These are phyloP conservation scores for Lyophyllum semitale DNA, from an alignment of 768 basidiomycete species.

Conservation along the genomic window DNA sequence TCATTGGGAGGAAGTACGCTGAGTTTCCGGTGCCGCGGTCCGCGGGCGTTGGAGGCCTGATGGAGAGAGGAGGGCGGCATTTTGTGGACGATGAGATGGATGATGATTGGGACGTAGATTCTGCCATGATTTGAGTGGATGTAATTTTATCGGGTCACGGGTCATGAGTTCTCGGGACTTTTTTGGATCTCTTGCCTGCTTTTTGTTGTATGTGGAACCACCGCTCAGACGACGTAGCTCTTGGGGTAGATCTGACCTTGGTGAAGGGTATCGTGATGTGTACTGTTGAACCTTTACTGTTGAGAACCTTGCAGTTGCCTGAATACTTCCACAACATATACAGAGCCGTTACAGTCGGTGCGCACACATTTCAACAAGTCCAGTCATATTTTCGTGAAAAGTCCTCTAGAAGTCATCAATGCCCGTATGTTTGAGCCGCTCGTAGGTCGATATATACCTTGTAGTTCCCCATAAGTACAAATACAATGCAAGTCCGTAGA, in stretches of 20 bases:
- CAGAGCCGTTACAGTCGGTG: too few species aligned
- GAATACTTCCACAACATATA: too few species aligned
- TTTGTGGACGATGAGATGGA: slow-evolving; percentile 19
- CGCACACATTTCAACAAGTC: too few species aligned
- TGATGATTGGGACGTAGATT: slow-evolving; percentile 26
- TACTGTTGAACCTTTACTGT: too few species aligned
- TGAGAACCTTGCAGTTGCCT: too few species aligned
- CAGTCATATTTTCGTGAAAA: too few species aligned
- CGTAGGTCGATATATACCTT: background rate
- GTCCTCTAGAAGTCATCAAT: too few species aligned
- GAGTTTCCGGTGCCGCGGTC: slow-evolving; percentile 14
- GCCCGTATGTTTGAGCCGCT: too few species aligned
- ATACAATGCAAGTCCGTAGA: background rate
- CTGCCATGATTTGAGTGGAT: slow-evolving; percentile 3
- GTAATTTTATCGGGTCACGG: background rate
- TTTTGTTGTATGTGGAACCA: background rate
- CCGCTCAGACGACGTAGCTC: too few species aligned
- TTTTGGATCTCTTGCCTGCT: background rate
- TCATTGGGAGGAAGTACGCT: slow-evolving; percentile 21
- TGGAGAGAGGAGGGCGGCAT: slow-evolving; percentile 25
- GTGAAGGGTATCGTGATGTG: too few species aligned
- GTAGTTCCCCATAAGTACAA: background rate
- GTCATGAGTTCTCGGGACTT: background rate
- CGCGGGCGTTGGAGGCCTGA: slow-evolving; percentile 15
- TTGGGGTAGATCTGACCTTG: too few species aligned